Evolutionary conservation across 805 yeast genomes (phyloP), one percentile per base, ranked within the genome.

Genomic region (Hanseniaspora hatyaiensis): DNA sequence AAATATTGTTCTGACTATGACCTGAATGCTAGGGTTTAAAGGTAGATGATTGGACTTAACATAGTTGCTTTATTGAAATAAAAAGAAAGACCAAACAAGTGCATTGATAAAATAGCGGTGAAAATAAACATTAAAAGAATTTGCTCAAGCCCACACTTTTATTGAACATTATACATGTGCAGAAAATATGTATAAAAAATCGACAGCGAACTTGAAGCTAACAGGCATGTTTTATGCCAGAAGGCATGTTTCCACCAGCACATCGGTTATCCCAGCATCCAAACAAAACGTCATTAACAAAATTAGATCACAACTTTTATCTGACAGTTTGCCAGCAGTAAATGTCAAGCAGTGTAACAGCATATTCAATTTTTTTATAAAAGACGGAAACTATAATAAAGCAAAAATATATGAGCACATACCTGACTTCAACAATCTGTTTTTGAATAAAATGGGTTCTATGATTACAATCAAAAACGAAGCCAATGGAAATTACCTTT

Each of bases 401-500:
- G 9, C 12, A 2, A 28, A 23, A 20, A 15, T 34, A 4, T n/a
- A 12, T 6, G 12, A 34, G 3, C 15, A 26, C 11, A 34, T 43
- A n/a, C 34, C 29, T 4, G 47, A 43, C 11, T 43, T 43, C 31
- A 43, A 43, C 13, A 28, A 34, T n/a, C 23, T 43, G 5, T 43
- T 28, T 34, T 18, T 43, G 8, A 18, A 34, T 32, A 34, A 43
- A 34, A 15, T 43, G 31, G 19, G 8, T 15, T 34, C 32, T 4
- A 43, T 43, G 16, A 30, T 43, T 12, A 32, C 47, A n/a, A 5
- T 11, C 8, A 23, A 20, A 8, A 43, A 43, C 6, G 19, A 19
- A 8, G 20, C 11, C 16, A 34, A 34, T 11, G 38, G 47, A 15
- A 43, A 43, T 13, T 6, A 34, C 20, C 6, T 19, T 18, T 43